phyloP scores from a whole-genome alignment of 1,139 yeast species.

The Candida gigantensis region DNA sequence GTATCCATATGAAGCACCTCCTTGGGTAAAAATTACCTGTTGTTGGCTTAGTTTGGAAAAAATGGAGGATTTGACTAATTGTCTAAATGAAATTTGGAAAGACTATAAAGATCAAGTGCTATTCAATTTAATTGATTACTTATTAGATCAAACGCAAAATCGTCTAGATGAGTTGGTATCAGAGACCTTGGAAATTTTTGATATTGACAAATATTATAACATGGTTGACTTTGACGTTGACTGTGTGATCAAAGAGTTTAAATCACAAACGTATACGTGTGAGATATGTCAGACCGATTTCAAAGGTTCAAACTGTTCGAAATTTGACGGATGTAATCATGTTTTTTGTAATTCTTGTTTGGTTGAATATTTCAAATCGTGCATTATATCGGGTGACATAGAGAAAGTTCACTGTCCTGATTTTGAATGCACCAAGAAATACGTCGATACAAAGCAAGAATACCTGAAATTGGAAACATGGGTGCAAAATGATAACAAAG shows the following conservation, averaged over 20 bases:
- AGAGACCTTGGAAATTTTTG: slow-evolving; percentile 10
- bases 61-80: slow-evolving; percentile 16
- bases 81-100: slow-evolving; percentile 35
- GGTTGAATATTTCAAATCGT: slow-evolving; percentile 42
- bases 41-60: slow-evolving; percentile 22
- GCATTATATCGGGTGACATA: slow-evolving; percentile 53
- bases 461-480: slow-evolving; percentile 24
- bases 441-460: slow-evolving; percentile 18
- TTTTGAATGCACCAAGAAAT: slow-evolving; percentile 42
- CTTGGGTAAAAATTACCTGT: slow-evolving; percentile 22
- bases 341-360: slow-evolving; percentile 56
- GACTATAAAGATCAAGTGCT: slow-evolving; percentile 44
- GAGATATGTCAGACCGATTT: slow-evolving; percentile 58
- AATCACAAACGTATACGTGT: slow-evolving; percentile 48
- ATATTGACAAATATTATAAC: slow-evolving; percentile 17
- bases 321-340: slow-evolving; percentile 51
- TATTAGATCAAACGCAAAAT: slow-evolving; percentile 31
- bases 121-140: slow-evolving; percentile 46
- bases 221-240: slow-evolving; percentile 9
- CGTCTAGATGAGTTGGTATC: slow-evolving; percentile 13
- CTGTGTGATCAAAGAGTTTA: slow-evolving; percentile 29
- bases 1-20: slow-evolving; percentile 33
- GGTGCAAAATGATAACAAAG: slow-evolving; percentile 20
- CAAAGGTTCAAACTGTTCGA: slow-evolving; percentile 48
- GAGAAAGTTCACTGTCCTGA: slow-evolving; percentile 63